Base-by-base conservation (phyloP, 345 rosid species). In the Aurinia saxatilis region DNA sequence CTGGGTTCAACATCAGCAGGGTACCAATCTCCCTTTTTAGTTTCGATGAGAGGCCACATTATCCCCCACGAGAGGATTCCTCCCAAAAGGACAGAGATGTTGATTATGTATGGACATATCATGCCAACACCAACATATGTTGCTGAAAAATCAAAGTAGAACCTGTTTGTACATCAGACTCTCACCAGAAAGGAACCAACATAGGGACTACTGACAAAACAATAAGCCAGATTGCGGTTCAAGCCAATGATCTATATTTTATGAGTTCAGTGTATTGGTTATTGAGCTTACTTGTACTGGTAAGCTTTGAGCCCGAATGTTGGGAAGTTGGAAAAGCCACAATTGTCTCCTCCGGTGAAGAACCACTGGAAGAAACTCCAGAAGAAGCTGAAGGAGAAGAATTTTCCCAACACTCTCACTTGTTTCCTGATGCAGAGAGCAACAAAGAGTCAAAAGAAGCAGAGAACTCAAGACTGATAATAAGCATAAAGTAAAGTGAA, bases 331-430 rank as follows among this genome's bases (percentile, higher is more conserved):
- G 35, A 13, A 63, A 85, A 88, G 9, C 96, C 96, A 39, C 98
- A 91, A 8, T 54, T 60, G 0, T 82, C 83, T 47, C 78, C 86
- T 4, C 70, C 91, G 10, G 84, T 74, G 48, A 74, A 87, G 77
- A 91, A 91, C 98, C 96, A 91, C 38, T 91, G 90, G 65, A 91
- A 91, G 77, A 84, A 87, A 53, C 82, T 87, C 96, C 96, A 91
- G 19, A 85, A 66, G 77, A 91, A 85, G 68, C 98, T 91, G 41
- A 88, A 49, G 21, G 87, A 82, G 73, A 88, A 88, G 77, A 78
- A 85, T 66, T 84, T 88, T 21, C 89, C 84, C 42, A 91, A 63
- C 2, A 66, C 58, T 36, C 73, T 71, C 37, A 91, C 96, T 78
- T 91, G 96, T 63, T 85, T 91, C 81, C 96, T 91, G 68, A 41